Base-by-base conservation (phyloP, 306 rosid genomes). In the Ormosia emarginata region DNA sequence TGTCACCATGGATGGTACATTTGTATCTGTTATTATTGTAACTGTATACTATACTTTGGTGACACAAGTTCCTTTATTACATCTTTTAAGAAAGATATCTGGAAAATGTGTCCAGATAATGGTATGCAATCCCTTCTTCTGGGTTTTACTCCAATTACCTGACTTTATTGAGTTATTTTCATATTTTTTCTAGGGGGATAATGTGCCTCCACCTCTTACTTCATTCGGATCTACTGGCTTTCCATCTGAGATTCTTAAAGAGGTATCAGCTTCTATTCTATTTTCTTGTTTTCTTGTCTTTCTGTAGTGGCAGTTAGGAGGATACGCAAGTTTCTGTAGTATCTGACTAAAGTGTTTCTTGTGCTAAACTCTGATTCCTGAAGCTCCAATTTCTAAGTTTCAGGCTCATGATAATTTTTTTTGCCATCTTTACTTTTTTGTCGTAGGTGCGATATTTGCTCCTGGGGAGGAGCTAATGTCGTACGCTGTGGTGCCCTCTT, bases 371-470 rank as follows among this genome's bases (percentile, higher is more conserved):
- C 80, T 87, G 92, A 87, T 93, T 93, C 88, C 94, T 90, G 90
- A 93, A 89, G 97, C 92, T 86, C 86, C 85, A 84, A 84, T 79
- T 81, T 81, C 43, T 34, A 90, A 92, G 93, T 86, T 93, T 88
- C 89, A 86, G 92, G 84, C 93, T 93, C 94, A 87, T 85, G 89
- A 90, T 87, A 79, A 82, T 46, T 46, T 44, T 9, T 94, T 84
- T 88, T 90, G 94, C 90, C 89, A 90, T 92, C 87, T 92, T 88
- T 86, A 85, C 94, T 87, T 89, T 93, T 87, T 93, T 90, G 97
- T 93, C 97, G 94, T 94, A 96, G 99, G 97, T 96, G 99, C 98
- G 99, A 96, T 96, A 93, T 96, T 95, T 85, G 99, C 98, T 96
- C 99, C 99, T 84, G 90, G 91, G 92, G 94, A 88, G 99, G 99